Conservation (phyloP, 73 alveolate genomes). For the Effrenium voratum region DNA sequence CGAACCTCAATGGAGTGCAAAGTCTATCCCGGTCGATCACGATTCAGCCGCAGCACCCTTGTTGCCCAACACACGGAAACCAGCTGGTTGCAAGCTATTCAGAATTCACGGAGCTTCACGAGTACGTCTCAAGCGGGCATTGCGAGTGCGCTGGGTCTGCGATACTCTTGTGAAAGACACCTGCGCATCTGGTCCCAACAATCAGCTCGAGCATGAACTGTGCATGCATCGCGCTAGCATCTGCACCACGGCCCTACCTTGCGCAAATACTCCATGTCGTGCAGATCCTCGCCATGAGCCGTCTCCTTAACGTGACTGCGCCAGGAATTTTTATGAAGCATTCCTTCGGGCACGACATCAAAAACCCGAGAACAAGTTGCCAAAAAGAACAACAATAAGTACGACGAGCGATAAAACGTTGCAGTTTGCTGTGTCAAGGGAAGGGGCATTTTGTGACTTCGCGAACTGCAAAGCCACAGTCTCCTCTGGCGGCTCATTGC, state of each 20-base stretch:
- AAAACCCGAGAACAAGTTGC: too few relatives aligned
- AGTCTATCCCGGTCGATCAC: too few relatives aligned
- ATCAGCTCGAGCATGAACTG: not conserved
- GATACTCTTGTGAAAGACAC: not conserved
- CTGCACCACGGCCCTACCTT: not conserved
- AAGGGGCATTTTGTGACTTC: not conserved
- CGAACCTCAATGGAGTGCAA: too few relatives aligned
- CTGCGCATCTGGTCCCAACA: too few relatives aligned
- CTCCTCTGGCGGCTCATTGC: not conserved
- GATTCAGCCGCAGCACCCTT: too few relatives aligned
- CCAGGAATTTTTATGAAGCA: not conserved
- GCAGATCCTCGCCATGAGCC: not conserved
- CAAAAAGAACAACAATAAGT: too few relatives aligned
- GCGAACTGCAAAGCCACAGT: not conserved
- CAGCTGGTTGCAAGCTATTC: not conserved
- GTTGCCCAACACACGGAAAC: too few relatives aligned
- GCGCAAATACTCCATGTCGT: not conserved
- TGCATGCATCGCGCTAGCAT: not conserved
- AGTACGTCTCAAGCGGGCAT: not conserved
- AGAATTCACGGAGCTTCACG: not conserved
- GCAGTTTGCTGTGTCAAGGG: not conserved
- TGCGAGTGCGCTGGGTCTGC: not conserved
- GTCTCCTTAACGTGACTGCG: not conserved
- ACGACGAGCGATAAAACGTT: not conserved
- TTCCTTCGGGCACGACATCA: too few relatives aligned